A percentile compares a stretch with the other conserved stretches of the same genome.
Conservation (phyloP, 495 filamentous ascomycete genomes). For the Hypoxylon rickii region DNA sequence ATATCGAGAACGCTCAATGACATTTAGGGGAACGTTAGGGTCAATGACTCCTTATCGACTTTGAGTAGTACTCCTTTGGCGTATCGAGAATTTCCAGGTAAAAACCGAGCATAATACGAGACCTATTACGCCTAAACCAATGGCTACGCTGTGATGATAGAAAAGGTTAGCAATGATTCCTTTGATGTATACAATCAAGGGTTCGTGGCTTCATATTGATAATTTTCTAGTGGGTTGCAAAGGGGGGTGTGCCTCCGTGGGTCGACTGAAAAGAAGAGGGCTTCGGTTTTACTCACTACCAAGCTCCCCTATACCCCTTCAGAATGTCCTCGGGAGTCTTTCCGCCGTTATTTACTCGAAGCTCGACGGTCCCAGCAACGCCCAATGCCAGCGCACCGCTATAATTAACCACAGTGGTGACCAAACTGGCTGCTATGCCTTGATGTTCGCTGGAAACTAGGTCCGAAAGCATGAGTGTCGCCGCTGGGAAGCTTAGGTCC, state of each 20-base stretch:
- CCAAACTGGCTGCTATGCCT: conserved; percentile 50
- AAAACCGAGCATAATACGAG: conserved; percentile 32
- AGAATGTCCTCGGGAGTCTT: conserved; percentile 40
- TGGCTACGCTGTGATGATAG: conserved; percentile 27
- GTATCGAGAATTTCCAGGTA: conserved; percentile 35
- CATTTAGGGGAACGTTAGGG: neutral
- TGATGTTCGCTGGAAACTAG: conserved; percentile 51
- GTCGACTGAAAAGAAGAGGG: neutral
- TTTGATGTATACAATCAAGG: neutral
- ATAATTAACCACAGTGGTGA: conserved; percentile 55
- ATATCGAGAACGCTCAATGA: neutral
- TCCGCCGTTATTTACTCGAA: conserved; percentile 42
- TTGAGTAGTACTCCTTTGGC: conserved; percentile 3
- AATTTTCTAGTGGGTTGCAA: neutral
- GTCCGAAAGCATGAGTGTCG: conserved; percentile 50
- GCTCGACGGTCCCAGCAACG: conserved; percentile 53
- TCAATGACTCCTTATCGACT: neutral
- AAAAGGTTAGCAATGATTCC: conserved; percentile 4
- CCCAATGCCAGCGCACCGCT: conserved; percentile 53
- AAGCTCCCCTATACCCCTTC: conserved; percentile 46
- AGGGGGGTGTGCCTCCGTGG: neutral
- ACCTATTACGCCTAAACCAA: conserved; percentile 31
- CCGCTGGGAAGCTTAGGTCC: conserved; percentile 52
- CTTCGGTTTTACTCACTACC: conserved; percentile 32
- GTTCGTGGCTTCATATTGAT: neutral